A percentile compares a stretch with the other conserved stretches of the same genome.
Conservation (phyloP, 2,329 filamentous ascomycete species). For the Penicillium fuscoglaucum region DNA sequence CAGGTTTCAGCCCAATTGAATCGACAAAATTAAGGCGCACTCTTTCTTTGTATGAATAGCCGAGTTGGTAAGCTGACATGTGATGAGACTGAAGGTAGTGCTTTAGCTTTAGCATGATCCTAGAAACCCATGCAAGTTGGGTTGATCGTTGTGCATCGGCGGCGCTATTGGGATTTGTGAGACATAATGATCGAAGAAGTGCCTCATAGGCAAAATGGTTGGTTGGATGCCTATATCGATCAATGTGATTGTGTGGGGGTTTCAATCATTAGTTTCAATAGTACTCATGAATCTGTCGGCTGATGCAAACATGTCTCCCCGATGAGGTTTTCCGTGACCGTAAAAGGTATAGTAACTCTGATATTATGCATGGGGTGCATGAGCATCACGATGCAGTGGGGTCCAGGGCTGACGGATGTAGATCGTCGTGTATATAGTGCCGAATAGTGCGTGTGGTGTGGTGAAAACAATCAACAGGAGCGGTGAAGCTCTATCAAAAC, state of each 20-base stretch:
- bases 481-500: too few relatives aligned
- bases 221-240: not conserved
- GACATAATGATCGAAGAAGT: conserved; percentile 5
- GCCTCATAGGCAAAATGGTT: not conserved
- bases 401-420: not conserved
- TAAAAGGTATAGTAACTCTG: not conserved
- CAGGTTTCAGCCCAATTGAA: not conserved
- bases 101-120: not conserved
- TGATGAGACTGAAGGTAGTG: not conserved
- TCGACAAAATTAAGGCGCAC: not conserved
- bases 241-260: not conserved
- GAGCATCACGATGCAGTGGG: not conserved
- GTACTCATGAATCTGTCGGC: not conserved
- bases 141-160: not conserved
- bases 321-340: not conserved
- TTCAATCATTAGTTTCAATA: not conserved
- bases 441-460: not conserved
- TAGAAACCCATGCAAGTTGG: conserved; percentile 2
- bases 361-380: conserved; percentile 9
- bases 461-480: not conserved
- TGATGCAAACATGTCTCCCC: not conserved
- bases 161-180: conserved; percentile 2
- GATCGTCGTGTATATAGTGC: not conserved
- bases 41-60: not conserved
- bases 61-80: conserved; percentile 16